Evolutionary conservation across 192 early-diverging fungal genomes (phyloP).

Genomic region (Oehlia diaphana): DNA sequence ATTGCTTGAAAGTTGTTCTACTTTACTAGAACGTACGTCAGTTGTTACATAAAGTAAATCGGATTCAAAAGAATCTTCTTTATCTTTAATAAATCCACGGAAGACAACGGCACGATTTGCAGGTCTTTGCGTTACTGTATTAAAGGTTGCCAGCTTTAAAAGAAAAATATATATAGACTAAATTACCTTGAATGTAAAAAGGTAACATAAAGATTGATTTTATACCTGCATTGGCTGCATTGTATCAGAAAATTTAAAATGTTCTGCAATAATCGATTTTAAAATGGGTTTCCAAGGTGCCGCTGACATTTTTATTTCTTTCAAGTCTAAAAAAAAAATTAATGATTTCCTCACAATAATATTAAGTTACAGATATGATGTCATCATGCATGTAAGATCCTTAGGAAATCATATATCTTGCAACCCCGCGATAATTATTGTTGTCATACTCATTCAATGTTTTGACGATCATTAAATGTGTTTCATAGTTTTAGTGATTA

Average conservation of each 20-base stretch:
- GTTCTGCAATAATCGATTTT: background rate
- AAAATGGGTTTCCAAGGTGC: background rate
- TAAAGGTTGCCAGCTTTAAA: background rate
- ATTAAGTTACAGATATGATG: too few relatives aligned
- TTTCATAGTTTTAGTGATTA: too few relatives aligned
- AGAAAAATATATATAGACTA: background rate
- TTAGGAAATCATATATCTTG: too few relatives aligned
- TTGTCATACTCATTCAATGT: too few relatives aligned
- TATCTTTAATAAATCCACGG: slow-evolving; percentile 41
- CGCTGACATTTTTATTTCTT: too few relatives aligned
- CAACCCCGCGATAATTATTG: too few relatives aligned
- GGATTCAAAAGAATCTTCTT: slow-evolving; percentile 35
- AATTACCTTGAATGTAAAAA: background rate
- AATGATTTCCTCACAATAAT: background rate
- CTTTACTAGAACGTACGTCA: slow-evolving; percentile 35
- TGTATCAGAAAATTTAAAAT: background rate
- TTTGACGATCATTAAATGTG: too few relatives aligned
- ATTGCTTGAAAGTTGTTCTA: slow-evolving; percentile 32
- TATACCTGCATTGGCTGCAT: background rate
- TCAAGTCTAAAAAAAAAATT: too few relatives aligned
- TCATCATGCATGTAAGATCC: too few relatives aligned
- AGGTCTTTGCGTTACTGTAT: slow-evolving; percentile 18
- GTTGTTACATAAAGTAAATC: slow-evolving; percentile 31
- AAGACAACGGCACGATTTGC: slow-evolving; percentile 41
- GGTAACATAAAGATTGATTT: background rate